Evolutionary conservation across 2,329 filamentous ascomycete species (phyloP).

Genomic region (Pseudogymnoascus sp.): DNA sequence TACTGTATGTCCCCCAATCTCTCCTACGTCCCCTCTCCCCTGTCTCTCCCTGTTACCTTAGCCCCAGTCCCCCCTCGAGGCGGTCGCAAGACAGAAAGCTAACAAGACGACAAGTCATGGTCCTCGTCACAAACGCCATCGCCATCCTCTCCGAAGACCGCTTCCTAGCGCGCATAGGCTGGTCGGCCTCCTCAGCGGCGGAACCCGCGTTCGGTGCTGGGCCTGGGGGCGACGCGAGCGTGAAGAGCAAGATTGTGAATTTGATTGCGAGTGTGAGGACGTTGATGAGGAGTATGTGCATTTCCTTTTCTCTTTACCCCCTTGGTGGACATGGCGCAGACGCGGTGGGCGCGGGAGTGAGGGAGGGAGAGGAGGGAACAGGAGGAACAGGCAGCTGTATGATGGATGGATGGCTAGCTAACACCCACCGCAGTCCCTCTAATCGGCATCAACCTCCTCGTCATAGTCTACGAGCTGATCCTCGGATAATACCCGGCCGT

Average conservation of each 20-base stretch:
- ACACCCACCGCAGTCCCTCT: constrained; percentile 57
- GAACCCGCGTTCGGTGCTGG: constrained; percentile 71
- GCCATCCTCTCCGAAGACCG: constrained; percentile 91
- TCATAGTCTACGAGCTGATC: constrained; percentile 76
- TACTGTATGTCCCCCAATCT: constrained; percentile 47
- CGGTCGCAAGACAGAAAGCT: too few species aligned
- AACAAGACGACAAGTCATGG: constrained; percentile 42
- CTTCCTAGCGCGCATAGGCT: constrained; percentile 82
- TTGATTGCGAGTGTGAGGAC: constrained; percentile 85
- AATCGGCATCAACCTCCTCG: constrained; percentile 73
- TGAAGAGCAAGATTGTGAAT: constrained; percentile 83
- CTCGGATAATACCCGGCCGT: constrained; percentile 50
- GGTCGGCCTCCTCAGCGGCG: constrained; percentile 55
- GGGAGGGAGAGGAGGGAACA: background rate
- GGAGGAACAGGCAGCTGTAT: background rate
- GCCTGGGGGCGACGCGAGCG: constrained; percentile 62
- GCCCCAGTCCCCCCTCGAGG: too few species aligned
- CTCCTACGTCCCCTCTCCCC: constrained; percentile 10
- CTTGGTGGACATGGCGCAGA: too few species aligned
- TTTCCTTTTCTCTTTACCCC: too few species aligned
- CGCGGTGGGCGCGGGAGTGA: background rate
- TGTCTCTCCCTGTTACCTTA: background rate
- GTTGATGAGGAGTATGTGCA: constrained; percentile 79
- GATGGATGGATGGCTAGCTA: background rate
- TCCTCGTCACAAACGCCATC: constrained; percentile 89